phyloP scores from a whole-genome alignment of 805 yeast species.

The Candida suzukii region DNA sequence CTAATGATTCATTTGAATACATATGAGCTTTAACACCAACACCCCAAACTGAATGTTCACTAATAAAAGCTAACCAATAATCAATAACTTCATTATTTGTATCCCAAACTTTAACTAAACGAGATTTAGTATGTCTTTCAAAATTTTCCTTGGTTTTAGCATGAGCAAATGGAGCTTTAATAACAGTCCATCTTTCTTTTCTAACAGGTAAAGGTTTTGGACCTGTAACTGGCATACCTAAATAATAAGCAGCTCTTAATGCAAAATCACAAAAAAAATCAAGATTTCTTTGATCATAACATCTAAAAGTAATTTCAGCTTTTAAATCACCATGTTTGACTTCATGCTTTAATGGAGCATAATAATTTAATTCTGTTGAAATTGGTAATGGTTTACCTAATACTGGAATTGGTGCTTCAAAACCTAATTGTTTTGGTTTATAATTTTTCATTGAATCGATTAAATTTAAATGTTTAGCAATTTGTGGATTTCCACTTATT shows the following conservation, averaged over 20 bases:
- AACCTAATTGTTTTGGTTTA: constrained; percentile 29
- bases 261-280: constrained; percentile 81
- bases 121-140: constrained; percentile 77
- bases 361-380: constrained; percentile 73
- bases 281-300: constrained; percentile 62
- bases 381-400: constrained; percentile 64
- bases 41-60: constrained; percentile 71
- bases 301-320: constrained; percentile 69
- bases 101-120: constrained; percentile 72
- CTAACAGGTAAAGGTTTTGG: constrained; percentile 62
- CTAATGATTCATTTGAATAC: constrained; percentile 44
- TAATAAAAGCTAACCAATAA: constrained; percentile 68
- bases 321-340: constrained; percentile 66
- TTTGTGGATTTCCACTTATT: background rate
- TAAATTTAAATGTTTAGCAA: constrained; percentile 5
- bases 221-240: constrained; percentile 81
- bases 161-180: constrained; percentile 86
- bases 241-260: constrained; percentile 80
- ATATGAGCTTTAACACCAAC: constrained; percentile 78
- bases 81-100: constrained; percentile 81
- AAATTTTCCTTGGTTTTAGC: constrained; percentile 94
- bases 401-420: constrained; percentile 26
- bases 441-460: constrained; percentile 23
- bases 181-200: constrained; percentile 89
- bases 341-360: constrained; percentile 69